Base-by-base conservation (phyloP, 768 basidiomycete species). In the Leucosporidium creatinivorum region DNA sequence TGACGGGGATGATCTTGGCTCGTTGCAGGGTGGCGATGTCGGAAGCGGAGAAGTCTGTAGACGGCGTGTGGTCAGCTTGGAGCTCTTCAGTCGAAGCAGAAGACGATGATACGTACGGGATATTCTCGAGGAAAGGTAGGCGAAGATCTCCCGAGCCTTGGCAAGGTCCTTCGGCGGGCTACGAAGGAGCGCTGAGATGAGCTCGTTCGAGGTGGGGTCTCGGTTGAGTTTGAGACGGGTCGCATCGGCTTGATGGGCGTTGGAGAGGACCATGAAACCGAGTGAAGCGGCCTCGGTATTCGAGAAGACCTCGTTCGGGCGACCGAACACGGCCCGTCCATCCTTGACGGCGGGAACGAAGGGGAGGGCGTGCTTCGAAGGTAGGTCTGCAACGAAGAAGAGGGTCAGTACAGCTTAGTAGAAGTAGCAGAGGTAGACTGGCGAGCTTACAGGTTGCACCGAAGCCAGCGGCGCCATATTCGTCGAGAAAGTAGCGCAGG, bases 401-500 rank as follows among this genome's bases (percentile, higher is more conserved):
- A 84, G 81, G 26, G 54, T 84, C 80, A 69, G 89, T 88, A 50
- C 84, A 79, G 2, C 8, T n/a, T 1, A 78, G 75, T 74, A 89
- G 18, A 10, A 56, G 6, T 2, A 5, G 26, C 2, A 44, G 2
- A 23, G 48, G 31, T 19, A 15, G 17, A n/a, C 18, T n/a, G 10
- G 23, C 21, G 26, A 60, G 73, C 74, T 18, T 69, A 70, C 30
- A 74, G 36, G 8, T 75, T 57, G 47, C 69, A 36, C 65, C 74
- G 33, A 73, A 50, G 61, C 79, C 93, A 64, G 83, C 83, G 1
- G 79, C 81, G 12, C 80, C 76, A 33, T 87, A 81, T 73, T 93
- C 88, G 60, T 90, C 86, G 55, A 93, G 78, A 39, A 97, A 82
- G 79, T 94, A 98, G 64, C 86, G 85, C 63, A 97, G 80, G 0